phyloP scores from a whole-genome alignment of 164 flowering plant species.

The Vitis labrusca region DNA sequence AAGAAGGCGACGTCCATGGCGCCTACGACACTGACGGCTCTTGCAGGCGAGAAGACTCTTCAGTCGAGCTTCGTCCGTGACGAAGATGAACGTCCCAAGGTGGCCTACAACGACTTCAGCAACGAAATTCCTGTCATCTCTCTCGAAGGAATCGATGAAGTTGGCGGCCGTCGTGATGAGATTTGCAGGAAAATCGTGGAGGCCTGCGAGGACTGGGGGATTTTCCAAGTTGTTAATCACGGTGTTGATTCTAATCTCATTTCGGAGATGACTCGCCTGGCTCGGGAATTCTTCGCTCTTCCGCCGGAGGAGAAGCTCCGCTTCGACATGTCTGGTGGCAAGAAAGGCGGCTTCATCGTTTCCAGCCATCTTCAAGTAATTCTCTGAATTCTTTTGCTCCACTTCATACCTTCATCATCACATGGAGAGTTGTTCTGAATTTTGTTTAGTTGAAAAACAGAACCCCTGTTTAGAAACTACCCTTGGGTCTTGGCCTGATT shows the following conservation, averaged over 20 bases:
- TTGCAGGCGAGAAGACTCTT: constrained; percentile 54
- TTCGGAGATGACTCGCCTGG: constrained; percentile 56
- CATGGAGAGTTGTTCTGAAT: not conserved
- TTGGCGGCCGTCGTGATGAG: constrained; percentile 39
- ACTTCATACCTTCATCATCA: not conserved
- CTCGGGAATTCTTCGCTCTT: constrained; percentile 68
- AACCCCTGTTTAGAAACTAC: too few relatives aligned
- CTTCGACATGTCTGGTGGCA: constrained; percentile 80
- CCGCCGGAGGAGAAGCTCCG: constrained; percentile 78
- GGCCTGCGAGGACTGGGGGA: constrained; percentile 88
- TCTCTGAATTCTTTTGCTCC: not conserved
- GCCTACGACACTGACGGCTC: constrained; percentile 47
- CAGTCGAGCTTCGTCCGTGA: constrained; percentile 59
- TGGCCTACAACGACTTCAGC: constrained; percentile 75
- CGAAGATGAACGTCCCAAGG: constrained; percentile 85
- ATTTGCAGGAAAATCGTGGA: constrained; percentile 60
- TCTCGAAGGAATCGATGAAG: constrained; percentile 59
- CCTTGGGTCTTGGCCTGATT: too few relatives aligned
- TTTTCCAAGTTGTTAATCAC: constrained; percentile 84
- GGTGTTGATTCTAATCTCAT: constrained; percentile 61
- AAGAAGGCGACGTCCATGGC: constrained; percentile 18
- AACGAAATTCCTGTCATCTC: constrained; percentile 72
- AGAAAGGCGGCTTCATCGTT: constrained; percentile 84
- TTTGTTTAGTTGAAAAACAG: not conserved
- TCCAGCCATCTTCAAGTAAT: constrained; percentile 79